Percentiles rank a stretch among this genome's conserved stretches.
Conservation (phyloP, 1,139 yeast species). For the Taphrina flavorubra region DNA sequence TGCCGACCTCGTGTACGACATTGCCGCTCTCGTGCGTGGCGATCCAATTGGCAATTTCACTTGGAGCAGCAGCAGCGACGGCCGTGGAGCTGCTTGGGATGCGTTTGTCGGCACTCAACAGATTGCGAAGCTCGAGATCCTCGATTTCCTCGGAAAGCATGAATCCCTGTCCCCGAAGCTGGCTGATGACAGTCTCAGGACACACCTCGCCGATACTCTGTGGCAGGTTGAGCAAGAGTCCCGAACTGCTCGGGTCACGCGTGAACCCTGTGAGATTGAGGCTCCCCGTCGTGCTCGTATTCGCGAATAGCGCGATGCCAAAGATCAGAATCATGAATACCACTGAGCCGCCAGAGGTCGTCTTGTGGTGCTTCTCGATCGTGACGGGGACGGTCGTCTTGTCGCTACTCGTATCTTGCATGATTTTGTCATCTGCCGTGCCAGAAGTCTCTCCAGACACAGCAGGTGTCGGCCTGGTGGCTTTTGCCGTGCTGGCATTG, state of each 20-base stretch:
- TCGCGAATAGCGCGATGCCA: conserved; percentile 39
- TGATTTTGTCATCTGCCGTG: neutral
- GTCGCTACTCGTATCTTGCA: neutral
- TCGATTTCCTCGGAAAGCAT: conserved; percentile 16
- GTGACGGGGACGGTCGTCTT: neutral
- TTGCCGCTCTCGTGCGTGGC: conserved; percentile 10
- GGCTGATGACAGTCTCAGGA: conserved; percentile 22
- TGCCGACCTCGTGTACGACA: conserved; percentile 2
- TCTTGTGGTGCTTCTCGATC: conserved; percentile 18
- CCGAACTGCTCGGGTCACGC: conserved; percentile 9
- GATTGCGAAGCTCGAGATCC: conserved; percentile 19
- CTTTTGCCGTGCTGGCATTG: neutral
- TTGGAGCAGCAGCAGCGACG: neutral
- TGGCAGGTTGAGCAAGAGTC: conserved; percentile 21
- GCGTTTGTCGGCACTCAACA: conserved; percentile 2
- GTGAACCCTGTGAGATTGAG: conserved; percentile 14
- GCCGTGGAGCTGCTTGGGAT: neutral
- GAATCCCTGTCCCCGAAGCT: conserved; percentile 18
- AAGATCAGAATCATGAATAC: conserved; percentile 33
- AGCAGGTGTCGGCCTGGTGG: neutral
- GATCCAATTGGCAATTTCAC: conserved; percentile 20
- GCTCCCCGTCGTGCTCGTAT: conserved; percentile 12
- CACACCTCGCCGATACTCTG: conserved; percentile 20
- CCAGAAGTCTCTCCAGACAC: neutral
- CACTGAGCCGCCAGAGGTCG: conserved; percentile 27